A percentile compares a stretch with the other conserved stretches of the same genome.
These are phyloP conservation scores for Aspergillus floridensis DNA, from an alignment of 2,329 filamentous ascomycete species.

Conservation along the genomic window DNA sequence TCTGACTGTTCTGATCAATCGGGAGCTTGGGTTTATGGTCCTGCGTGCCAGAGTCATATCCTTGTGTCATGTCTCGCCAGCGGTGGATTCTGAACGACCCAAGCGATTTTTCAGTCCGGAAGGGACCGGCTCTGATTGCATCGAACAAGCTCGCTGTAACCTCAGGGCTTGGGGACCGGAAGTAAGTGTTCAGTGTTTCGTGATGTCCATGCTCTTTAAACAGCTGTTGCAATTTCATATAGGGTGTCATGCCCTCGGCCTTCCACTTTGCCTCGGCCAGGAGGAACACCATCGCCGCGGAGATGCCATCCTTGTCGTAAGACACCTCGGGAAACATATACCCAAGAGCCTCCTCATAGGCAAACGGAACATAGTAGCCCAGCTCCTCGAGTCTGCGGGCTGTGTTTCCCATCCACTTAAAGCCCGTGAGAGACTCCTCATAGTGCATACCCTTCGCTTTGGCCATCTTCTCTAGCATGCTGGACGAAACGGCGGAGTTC, in stretches of 20 bases:
- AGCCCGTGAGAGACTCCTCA: conserved; percentile 62
- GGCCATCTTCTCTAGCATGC: conserved; percentile 61
- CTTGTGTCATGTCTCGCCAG: conserved; percentile 62
- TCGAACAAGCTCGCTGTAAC: conserved; percentile 56
- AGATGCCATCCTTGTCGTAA: conserved; percentile 64
- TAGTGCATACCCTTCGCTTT: conserved; percentile 55
- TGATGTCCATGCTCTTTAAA: conserved; percentile 60
- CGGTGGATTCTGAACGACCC: conserved; percentile 53
- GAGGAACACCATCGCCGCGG: conserved; percentile 59
- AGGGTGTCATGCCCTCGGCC: conserved; percentile 55
- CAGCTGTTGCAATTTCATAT: conserved; percentile 55
- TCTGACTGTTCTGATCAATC: conserved; percentile 57
- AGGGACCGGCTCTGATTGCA: conserved; percentile 49
- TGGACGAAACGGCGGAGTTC: conserved; percentile 62
- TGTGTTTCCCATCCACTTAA: conserved; percentile 66
- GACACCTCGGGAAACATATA: conserved; percentile 65
- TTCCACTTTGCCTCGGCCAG: conserved; percentile 53
- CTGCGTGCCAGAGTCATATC: conserved; percentile 56
- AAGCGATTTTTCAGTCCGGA: conserved; percentile 45
- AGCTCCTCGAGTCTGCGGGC: conserved; percentile 51
- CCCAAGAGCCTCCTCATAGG: conserved; percentile 65
- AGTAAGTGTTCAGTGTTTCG: conserved; percentile 63
- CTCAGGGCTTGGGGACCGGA: conserved; percentile 56
- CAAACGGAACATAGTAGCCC: conserved; percentile 55
- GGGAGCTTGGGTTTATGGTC: conserved; percentile 56